Evolutionary conservation across 225 moss, liverwort and hornwort genomes (phyloP), one percentile per base, ranked within the genome.

Genomic region (Marchantia polymorpha): DNA sequence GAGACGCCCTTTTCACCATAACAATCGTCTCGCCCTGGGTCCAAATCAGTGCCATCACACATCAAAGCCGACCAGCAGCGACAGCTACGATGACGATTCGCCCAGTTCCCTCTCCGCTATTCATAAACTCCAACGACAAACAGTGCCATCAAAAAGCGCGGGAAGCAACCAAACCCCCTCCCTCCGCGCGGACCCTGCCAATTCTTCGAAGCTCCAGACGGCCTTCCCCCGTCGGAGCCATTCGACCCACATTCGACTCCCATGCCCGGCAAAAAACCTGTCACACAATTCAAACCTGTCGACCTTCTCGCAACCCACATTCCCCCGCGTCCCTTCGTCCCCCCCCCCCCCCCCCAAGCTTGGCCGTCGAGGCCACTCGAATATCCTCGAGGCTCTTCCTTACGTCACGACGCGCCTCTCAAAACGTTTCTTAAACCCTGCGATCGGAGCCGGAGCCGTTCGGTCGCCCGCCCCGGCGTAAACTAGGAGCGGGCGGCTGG

Each of bases 41-140:
- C 83, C 83, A 83, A 3, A 83, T 75, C 8, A 79, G 74, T 27
- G 75, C 71, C 83, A 79, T 83, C 2, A 60, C 30, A 19, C 52
- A 48, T n/a, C 0, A 39, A 39, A 17, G 16, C n/a, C 9, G 47
- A 48, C 46, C 71, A 49, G 47, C 71, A 64, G 17, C 66, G 2
- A 66, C 61, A 61, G n/a, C 61, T 61, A 58, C 58, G 20, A 20
- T 20, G 7, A 23, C 4, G 6, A 12, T 17, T 20, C 19, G 7
- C 22, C 22, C 59, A 19, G 7, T 59, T 59, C 59, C 17, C 19
- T 61, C 1, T 19, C n/a, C 56, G 2, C 56, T 20, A 13, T 20
- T 58, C 56, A 20, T 20, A 58, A 58, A 58, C 56, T 58, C 56
- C 3, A 58, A 58, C 20, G 56, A 13, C 25, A 27, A n/a, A 64